Evolutionary conservation across 805 yeast species (phyloP).

Genomic region (Metschnikowia dekortorum): DNA sequence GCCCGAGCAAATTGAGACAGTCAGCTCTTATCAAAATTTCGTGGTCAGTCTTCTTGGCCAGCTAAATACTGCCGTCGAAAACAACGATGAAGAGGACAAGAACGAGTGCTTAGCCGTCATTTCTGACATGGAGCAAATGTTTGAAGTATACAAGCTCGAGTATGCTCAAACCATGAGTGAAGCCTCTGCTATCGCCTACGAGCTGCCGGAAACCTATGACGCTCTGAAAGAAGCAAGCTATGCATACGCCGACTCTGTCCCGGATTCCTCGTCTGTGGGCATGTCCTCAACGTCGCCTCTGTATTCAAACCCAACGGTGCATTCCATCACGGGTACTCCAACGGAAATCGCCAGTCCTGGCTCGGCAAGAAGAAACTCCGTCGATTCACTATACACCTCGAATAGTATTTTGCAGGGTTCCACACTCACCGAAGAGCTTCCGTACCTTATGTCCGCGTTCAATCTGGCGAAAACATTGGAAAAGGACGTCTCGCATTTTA

Average conservation of each 20-base stretch:
- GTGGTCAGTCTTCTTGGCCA: constrained; percentile 56
- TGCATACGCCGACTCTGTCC: constrained; percentile 24
- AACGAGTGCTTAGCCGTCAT: constrained; percentile 66
- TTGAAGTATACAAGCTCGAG: constrained; percentile 46
- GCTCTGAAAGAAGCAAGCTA: constrained; percentile 10
- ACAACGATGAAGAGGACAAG: constrained; percentile 52
- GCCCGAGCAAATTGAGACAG: constrained; percentile 25
- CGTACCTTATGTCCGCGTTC: constrained; percentile 63
- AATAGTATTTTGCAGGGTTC: constrained; percentile 44
- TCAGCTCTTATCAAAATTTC: constrained; percentile 50
- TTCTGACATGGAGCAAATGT: constrained; percentile 70
- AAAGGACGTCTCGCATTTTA: constrained; percentile 31
- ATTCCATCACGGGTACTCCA: constrained; percentile 31
- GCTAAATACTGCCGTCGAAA: constrained; percentile 49
- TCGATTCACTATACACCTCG: constrained; percentile 24
- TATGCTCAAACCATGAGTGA: constrained; percentile 20
- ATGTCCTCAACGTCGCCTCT: constrained; percentile 19
- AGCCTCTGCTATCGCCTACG: background rate
- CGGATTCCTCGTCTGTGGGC: constrained; percentile 21
- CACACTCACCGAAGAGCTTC: constrained; percentile 59
- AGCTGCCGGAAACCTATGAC: background rate
- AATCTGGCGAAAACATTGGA: constrained; percentile 57
- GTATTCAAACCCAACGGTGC: constrained; percentile 33
- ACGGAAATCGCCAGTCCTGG: constrained; percentile 4
- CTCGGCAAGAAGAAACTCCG: constrained; percentile 22